These are phyloP conservation scores for Sphagnum contortum DNA, from an alignment of 225 moss, liverwort and hornwort species.

Conservation along the genomic window DNA sequence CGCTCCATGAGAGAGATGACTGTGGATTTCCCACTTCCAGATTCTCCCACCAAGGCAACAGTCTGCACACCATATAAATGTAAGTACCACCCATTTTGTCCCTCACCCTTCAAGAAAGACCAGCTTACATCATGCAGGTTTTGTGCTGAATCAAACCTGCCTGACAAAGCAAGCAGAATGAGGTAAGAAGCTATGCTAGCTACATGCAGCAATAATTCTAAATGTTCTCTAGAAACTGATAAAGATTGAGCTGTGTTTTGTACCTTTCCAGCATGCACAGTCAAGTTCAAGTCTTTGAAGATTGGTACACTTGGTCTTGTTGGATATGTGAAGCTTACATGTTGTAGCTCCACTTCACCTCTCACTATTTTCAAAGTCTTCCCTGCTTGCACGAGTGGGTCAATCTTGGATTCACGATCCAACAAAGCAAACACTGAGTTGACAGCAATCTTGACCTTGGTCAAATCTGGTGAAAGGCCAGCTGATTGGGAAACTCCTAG, in stretches of 20 bases:
- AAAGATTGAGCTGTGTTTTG: slow-evolving; percentile 6
- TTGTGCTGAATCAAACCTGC: too few relatives aligned
- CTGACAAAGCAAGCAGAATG: neutral
- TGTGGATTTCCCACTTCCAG: slow-evolving; percentile 38
- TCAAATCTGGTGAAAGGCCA: slow-evolving; percentile 50
- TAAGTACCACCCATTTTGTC: neutral
- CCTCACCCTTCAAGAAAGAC: neutral
- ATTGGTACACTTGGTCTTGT: slow-evolving; percentile 49
- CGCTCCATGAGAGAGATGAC: slow-evolving; percentile 33
- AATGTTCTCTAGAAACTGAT: neutral
- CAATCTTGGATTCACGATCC: slow-evolving; percentile 56
- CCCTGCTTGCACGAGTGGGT: slow-evolving; percentile 38
- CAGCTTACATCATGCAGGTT: neutral
- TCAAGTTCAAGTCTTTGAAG: slow-evolving; percentile 47
- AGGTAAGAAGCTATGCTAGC: neutral
- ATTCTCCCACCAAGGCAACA: slow-evolving; percentile 31
- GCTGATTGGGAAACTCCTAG: slow-evolving; percentile 48
- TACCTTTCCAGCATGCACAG: slow-evolving; percentile 49
- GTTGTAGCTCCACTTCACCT: slow-evolving; percentile 56
- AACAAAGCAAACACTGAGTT: slow-evolving; percentile 63
- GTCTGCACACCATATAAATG: slow-evolving; percentile 14
- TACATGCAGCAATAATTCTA: too few relatives aligned
- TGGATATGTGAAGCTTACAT: slow-evolving; percentile 57
- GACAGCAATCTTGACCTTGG: slow-evolving; percentile 57
- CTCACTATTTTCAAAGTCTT: slow-evolving; percentile 25